Conservation (phyloP, 2,329 filamentous ascomycete species). For the Penicillium sp. region DNA sequence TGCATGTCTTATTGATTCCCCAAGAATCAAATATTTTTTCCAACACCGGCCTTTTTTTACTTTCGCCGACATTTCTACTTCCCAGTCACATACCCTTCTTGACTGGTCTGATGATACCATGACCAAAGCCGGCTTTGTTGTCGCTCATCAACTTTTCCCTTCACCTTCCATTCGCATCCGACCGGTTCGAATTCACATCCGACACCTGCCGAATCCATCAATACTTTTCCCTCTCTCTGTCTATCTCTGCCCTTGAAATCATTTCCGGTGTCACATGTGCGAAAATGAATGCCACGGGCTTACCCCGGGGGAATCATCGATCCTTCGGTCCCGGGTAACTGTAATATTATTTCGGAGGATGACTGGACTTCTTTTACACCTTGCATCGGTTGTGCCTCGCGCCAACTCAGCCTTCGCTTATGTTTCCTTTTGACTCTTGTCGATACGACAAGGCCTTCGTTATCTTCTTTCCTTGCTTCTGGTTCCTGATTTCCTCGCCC, state of each 20-base stretch:
- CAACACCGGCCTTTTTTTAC: constrained; percentile 15
- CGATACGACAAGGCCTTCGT: constrained; percentile 13
- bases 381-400: constrained; percentile 10
- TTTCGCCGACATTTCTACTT: constrained; percentile 20
- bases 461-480: constrained; percentile 11
- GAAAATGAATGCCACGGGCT: constrained; percentile 25
- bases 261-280: constrained; percentile 33
- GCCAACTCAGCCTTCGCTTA: constrained; percentile 19
- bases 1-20: constrained; percentile 23
- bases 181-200: constrained; percentile 3
- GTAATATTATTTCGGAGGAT: constrained; percentile 39
- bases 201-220: background rate
- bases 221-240: constrained; percentile 12
- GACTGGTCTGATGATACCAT: constrained; percentile 36
- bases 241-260: constrained; percentile 15
- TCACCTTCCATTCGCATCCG: constrained; percentile 16
- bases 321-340: constrained; percentile 28
- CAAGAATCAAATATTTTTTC: constrained; percentile 18
- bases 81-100: constrained; percentile 25
- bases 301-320: constrained; percentile 16
- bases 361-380: background rate
- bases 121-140: constrained; percentile 50
- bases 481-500: constrained; percentile 7
- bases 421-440: constrained; percentile 14
- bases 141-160: constrained; percentile 31